phyloP scores from a whole-genome alignment of 441 rosid species.

The Omphalea diandra region DNA sequence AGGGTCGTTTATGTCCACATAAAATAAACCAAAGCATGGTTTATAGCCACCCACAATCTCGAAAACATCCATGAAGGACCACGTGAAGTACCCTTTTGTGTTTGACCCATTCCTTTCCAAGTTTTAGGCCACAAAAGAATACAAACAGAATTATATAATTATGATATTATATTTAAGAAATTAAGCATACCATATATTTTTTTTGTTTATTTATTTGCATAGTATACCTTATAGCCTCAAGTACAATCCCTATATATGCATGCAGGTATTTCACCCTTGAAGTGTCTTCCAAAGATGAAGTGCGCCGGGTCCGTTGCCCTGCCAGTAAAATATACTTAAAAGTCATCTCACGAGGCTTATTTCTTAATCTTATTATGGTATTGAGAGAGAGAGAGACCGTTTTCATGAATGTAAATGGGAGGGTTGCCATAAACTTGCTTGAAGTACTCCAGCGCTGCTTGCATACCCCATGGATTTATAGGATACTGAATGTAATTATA shows the following conservation, averaged over 20 bases:
- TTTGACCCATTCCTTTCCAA: conserved; percentile 62
- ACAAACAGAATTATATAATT: not conserved
- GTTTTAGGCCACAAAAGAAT: not conserved
- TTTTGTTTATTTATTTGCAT: too few relatives aligned
- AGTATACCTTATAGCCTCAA: conserved; percentile 56
- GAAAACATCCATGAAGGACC: conserved; percentile 59
- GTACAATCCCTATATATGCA: conserved; percentile 46
- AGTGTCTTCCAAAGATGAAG: conserved; percentile 44
- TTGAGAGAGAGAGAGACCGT: conserved; percentile 44
- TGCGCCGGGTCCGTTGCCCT: conserved; percentile 40
- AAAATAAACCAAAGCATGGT: conserved; percentile 43
- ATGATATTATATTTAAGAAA: too few relatives aligned
- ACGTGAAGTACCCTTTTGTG: conserved; percentile 54
- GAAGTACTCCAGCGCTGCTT: conserved; percentile 45
- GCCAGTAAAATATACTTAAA: not conserved
- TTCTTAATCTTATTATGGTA: not conserved
- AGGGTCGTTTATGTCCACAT: conserved; percentile 56
- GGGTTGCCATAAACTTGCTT: conserved; percentile 64
- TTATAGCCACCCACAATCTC: conserved; percentile 50
- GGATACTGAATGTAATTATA: conserved; percentile 34
- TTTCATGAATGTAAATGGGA: conserved; percentile 69
- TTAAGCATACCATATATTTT: too few relatives aligned
- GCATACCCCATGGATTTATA: conserved; percentile 43
- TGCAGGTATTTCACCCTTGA: conserved; percentile 47
- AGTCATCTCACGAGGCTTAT: not conserved